Evolutionary conservation across 2,329 filamentous ascomycete genomes (phyloP), one percentile per base, ranked within the genome.

Genomic region (Monosporascus cannonballus): DNA sequence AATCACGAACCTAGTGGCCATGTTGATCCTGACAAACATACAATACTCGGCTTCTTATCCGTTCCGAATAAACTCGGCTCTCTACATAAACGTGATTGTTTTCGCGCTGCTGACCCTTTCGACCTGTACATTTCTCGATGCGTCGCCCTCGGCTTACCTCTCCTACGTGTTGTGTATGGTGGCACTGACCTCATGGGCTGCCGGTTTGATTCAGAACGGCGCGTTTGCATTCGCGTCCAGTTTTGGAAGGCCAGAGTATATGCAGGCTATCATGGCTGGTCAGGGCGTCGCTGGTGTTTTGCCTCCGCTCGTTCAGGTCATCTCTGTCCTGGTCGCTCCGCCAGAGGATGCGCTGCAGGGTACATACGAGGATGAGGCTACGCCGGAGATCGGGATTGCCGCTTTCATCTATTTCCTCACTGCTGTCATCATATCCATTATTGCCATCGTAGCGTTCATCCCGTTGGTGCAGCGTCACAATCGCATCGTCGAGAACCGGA

Each of bases 231-330:
- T 92, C 67, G 91, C 90, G 3, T 84, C 89, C 3, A 86, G 89
- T 50, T 97, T 96, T 64, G 90, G 86, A 37, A 78, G 89, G 49
- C 83, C 87, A 20, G 89, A 94, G 69, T 99, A 97, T 69, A 96
- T 90, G 51, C 93, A 97, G 71, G 93, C 87, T 24, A 91, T 97
- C 69, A 97, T 99, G 92, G 85, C 87, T 3, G 94, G 94, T 1
- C 94, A 99, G 70, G 93, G 86, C 34, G 78, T 99, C 4, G 92
- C 94, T 0, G 94, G 94, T 30, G 92, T 99, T 9, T 75, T 97
- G 3, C 94, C 94, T 0, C 86, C 89, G 47, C 77, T 64, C 47
- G 89, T 90, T 1, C 92, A 97, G 70, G 93, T 97, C 60, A 69
- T 89, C 45, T 88, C 89, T 1, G 91, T 96, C 14, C 76, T 96